phyloP scores from a whole-genome alignment of 495 filamentous ascomycete genomes.

The Aspergillus heteromorphus region DNA sequence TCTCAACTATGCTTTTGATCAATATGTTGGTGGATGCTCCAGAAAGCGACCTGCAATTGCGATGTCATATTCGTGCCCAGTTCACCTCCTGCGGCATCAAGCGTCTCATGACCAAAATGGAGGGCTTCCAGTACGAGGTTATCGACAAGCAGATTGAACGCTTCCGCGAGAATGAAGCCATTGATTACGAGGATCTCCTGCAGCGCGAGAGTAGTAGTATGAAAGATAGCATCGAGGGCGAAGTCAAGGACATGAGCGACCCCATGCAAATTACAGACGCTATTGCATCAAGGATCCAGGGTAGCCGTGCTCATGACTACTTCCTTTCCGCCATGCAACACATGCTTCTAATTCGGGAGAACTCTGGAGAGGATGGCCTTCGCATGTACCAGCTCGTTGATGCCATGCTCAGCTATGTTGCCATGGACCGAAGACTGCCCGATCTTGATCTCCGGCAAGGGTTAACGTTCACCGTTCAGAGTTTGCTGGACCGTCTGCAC shows the following conservation, averaged over 20 bases:
- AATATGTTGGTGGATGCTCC: conserved; percentile 96
- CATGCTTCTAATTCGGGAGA: conserved; percentile 87
- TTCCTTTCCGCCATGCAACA: conserved; percentile 95
- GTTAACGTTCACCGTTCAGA: conserved; percentile 95
- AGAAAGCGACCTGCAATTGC: conserved; percentile 80
- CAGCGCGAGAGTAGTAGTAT: conserved; percentile 87
- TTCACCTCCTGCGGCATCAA: conserved; percentile 96
- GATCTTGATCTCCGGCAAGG: conserved; percentile 98
- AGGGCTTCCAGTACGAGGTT: conserved; percentile 94
- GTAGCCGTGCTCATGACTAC: conserved; percentile 84
- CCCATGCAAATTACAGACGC: conserved; percentile 90
- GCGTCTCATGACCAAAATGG: conserved; percentile 93
- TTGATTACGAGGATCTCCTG: conserved; percentile 95
- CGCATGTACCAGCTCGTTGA: conserved; percentile 98
- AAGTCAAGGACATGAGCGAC: conserved; percentile 91
- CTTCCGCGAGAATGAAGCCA: conserved; percentile 88
- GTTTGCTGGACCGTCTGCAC: conserved; percentile 86
- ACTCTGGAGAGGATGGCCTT: conserved; percentile 84
- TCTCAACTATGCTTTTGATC: conserved; percentile 88
- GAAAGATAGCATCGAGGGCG: conserved; percentile 83
- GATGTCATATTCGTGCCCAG: conserved; percentile 91
- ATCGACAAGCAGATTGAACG: conserved; percentile 98
- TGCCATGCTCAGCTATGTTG: conserved; percentile 96
- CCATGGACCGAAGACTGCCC: conserved; percentile 92
- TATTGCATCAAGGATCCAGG: conserved; percentile 80